Percentiles rank a stretch among this genome's conserved stretches.
These are phyloP conservation scores for Haberlea rhodopensis DNA, from an alignment of 257 asterid species.

Conservation along the genomic window DNA sequence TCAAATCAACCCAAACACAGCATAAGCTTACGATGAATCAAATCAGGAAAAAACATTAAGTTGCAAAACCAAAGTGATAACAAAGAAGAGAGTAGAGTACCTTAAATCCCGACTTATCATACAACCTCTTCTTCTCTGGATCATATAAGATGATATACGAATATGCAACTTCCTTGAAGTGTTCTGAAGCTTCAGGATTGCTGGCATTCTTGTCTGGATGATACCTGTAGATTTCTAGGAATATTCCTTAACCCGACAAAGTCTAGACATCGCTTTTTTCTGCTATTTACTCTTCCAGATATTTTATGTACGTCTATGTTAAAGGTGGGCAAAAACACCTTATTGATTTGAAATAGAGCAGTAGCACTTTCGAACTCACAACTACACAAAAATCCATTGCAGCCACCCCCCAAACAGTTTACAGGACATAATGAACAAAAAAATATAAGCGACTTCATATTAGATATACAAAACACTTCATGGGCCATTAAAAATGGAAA, in stretches of 20 bases:
- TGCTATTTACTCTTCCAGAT: neutral
- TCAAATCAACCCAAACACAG: neutral
- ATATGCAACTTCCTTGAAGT: slow-evolving; percentile 97
- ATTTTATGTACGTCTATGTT: neutral
- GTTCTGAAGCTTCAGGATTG: slow-evolving; percentile 98
- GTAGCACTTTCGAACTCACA: neutral
- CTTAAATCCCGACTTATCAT: slow-evolving; percentile 72
- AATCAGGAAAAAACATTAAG: neutral
- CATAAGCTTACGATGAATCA: too few relatives aligned
- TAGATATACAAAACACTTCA: neutral
- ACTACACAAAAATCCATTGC: too few relatives aligned
- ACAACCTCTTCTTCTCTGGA: slow-evolving; percentile 94
- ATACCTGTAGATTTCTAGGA: slow-evolving; percentile 53
- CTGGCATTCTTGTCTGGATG: slow-evolving; percentile 98
- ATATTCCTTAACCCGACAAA: slow-evolving; percentile 23
- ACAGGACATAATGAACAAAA: neutral
- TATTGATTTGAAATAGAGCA: neutral
- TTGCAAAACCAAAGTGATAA: neutral
- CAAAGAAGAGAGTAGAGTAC: neutral
- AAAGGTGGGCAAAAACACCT: neutral
- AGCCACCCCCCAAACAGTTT: neutral
- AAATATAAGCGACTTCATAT: neutral
- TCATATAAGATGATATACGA: slow-evolving; percentile 93
- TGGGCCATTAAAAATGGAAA: neutral
- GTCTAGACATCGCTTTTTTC: neutral